These are phyloP conservation scores for Lipomyces lipofer DNA, from an alignment of 805 yeast species.

Conservation along the genomic window DNA sequence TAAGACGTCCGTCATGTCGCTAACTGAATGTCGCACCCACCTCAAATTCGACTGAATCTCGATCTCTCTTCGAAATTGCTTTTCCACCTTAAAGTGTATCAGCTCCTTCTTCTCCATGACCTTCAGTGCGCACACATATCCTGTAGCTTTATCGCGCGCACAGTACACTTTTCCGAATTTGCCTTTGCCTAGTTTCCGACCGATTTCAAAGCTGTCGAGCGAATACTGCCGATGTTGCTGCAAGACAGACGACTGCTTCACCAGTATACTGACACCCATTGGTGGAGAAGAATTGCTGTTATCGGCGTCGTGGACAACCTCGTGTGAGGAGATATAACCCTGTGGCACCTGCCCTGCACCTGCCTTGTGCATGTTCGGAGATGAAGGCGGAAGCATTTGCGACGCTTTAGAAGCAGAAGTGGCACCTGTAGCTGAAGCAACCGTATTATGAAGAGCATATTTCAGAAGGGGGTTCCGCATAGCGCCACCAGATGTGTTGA, in stretches of 20 bases:
- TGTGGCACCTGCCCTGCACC: constrained; percentile 12
- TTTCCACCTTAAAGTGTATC: constrained; percentile 70
- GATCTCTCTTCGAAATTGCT: constrained; percentile 85
- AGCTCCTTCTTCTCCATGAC: constrained; percentile 86
- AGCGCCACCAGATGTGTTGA: constrained; percentile 10
- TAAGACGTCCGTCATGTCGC: background rate
- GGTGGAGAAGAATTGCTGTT: constrained; percentile 8
- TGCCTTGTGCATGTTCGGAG: constrained; percentile 28
- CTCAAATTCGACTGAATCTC: constrained; percentile 78
- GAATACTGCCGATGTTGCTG: constrained; percentile 39
- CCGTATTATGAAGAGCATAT: constrained; percentile 25
- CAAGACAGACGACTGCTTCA: constrained; percentile 12
- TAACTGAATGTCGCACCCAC: background rate
- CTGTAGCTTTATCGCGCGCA: constrained; percentile 71
- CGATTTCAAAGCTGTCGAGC: constrained; percentile 77
- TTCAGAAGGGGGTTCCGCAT: constrained; percentile 29
- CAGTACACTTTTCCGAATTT: constrained; percentile 92
- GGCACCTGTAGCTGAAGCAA: background rate
- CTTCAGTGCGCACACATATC: constrained; percentile 84
- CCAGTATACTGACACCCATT: background rate
- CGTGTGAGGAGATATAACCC: constrained; percentile 25
- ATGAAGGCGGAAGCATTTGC: constrained; percentile 30
- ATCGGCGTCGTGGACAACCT: constrained; percentile 8
- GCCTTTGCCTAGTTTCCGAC: constrained; percentile 86
- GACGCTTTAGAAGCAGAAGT: constrained; percentile 11